Base-by-base conservation (phyloP, 805 yeast genomes). In the Candida vaughaniae region DNA sequence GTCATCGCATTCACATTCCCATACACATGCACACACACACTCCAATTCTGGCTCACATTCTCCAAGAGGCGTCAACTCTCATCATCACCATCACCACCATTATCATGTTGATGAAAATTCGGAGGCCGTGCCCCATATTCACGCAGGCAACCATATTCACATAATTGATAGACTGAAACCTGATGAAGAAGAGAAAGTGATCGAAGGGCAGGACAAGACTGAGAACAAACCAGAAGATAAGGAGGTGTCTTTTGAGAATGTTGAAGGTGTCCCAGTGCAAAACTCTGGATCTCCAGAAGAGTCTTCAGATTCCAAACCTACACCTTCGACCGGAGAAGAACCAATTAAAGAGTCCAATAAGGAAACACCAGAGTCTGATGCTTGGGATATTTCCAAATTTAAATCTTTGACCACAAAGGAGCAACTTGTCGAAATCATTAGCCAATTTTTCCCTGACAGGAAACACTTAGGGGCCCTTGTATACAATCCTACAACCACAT, bases 401-500 rank as follows among this genome's bases (percentile, higher is more conserved):
- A 31, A 38, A 16, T 17, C 16, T 12, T 26, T 32, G 19, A 23
- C 9, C 15, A 38, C 38, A 17, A 51, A 48, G 11, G 39, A 36
- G 9, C 52, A 52, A 25, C 47, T 60, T 9, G 31, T 33, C 6
- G 55, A 54, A 15, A 17, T 62, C 5, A 45, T 60, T 14, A 31
- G 43, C 17, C 55, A 56, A 27, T 42, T 47, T 18, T 63, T 59
- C 41, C 69, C 70, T 0, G 34, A 42, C 6, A 49, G 69, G 16
- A 60, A 49, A 22, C 60, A 69, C 41, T 56, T 82, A 7, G 86
- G 86, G 0, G 64, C 77, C 1, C 56, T 82, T 3, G 54, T 81
- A 0, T 85, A 86, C 53, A 72, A 71, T 29, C 75, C 78, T 6
- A 68, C 70, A 15, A 79, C 82, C 10, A 77, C 82, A 0, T 62